Evolutionary conservation across 257 asterid species (phyloP).

Genomic region (Nicotiana sylvestris): DNA sequence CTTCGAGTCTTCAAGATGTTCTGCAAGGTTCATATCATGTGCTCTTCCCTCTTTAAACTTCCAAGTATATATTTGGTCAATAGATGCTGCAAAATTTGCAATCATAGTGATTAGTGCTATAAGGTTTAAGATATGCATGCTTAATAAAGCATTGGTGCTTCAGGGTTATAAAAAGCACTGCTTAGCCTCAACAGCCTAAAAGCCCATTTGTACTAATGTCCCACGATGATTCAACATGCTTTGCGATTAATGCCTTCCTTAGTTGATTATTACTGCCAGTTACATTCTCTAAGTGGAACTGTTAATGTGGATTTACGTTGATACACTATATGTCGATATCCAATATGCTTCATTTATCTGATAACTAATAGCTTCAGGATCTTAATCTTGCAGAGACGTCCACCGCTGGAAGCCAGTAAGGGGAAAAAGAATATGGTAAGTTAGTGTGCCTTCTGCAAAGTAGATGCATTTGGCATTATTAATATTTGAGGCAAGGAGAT

Average conservation of each 20-base stretch:
- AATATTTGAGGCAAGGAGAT: not conserved
- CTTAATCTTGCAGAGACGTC: constrained; percentile 66
- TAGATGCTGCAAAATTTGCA: not conserved
- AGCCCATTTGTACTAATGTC: not conserved
- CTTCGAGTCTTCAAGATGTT: constrained; percentile 63
- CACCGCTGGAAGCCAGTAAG: constrained; percentile 47
- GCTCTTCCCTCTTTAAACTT: not conserved
- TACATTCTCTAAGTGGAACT: not conserved
- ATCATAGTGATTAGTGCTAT: not conserved
- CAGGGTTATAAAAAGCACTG: not conserved
- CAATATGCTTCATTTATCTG: not conserved
- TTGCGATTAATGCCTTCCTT: not conserved
- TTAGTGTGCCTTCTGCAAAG: constrained; percentile 15
- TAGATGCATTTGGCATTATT: not conserved
- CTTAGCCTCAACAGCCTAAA: not conserved
- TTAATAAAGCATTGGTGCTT: not conserved
- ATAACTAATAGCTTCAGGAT: constrained; percentile 8
- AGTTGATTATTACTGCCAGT: not conserved
- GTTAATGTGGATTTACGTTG: not conserved
- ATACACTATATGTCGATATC: not conserved
- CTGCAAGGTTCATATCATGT: constrained; percentile 59
- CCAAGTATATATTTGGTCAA: not conserved
- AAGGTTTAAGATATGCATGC: not conserved
- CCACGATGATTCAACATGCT: not conserved
- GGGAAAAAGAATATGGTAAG: constrained; percentile 77